Evolutionary conservation across 108 stramenopile species (phyloP).

Genomic region (Pinguiococcus pyrenoidosus): DNA sequence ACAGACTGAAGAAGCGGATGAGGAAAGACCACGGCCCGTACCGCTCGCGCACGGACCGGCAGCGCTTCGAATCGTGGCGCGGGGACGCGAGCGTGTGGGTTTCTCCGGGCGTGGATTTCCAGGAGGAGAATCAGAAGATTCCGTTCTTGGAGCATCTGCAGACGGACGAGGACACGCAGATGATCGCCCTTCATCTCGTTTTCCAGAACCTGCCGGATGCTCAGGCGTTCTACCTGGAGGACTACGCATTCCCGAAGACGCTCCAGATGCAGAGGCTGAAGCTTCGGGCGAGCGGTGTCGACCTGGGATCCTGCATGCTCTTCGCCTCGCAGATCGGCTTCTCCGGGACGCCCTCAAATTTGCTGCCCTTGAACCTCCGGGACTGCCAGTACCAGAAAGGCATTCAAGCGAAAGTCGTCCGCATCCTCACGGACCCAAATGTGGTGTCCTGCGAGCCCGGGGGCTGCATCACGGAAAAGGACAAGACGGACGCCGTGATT

Average conservation of each 20-base stretch:
- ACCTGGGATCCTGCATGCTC: slow-evolving; percentile 20
- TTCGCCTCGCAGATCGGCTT: slow-evolving; percentile 27
- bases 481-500: too few relatives aligned
- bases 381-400: slow-evolving; percentile 15
- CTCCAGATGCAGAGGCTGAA: slow-evolving; percentile 2
- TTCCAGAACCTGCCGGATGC: neutral
- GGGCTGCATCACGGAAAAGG: too few relatives aligned
- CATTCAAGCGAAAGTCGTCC: slow-evolving; percentile 11
- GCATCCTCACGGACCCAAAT: neutral
- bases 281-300: slow-evolving; percentile 16
- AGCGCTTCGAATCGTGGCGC: neutral
- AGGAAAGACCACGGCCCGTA: neutral
- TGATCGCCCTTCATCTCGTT: neutral
- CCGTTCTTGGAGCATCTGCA: too few relatives aligned
- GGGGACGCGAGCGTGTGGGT: neutral
- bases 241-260: neutral
- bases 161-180: neutral
- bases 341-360: slow-evolving; percentile 30
- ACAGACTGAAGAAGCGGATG: neutral
- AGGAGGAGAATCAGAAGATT: neutral
- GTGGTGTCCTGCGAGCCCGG: too few relatives aligned
- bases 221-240: neutral
- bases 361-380: slow-evolving; percentile 25
- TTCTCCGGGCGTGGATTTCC: neutral
- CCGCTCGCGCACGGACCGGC: neutral